Evolutionary conservation across 805 yeast species (phyloP).

Genomic region (Wickerhamomyces chaumierensis): DNA sequence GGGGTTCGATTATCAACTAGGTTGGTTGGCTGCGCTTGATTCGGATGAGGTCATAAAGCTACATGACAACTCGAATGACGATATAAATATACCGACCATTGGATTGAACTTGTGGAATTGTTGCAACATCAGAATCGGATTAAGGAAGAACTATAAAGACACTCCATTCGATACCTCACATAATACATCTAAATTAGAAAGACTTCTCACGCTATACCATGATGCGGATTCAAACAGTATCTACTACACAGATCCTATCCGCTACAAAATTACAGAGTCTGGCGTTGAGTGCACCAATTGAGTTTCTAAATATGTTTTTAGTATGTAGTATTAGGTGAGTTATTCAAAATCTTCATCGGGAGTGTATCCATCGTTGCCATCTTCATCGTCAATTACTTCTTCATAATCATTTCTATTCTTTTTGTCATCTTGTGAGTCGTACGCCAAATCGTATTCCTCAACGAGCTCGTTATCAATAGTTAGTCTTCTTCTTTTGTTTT

Average conservation of each 20-base stretch:
- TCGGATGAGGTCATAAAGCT: conserved; percentile 23
- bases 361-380: neutral
- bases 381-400: conserved; percentile 19
- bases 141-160: conserved; percentile 25
- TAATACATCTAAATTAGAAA: too few species aligned
- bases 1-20: conserved; percentile 51
- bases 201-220: too few species aligned
- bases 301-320: too few species aligned
- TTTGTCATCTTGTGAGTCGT: conserved; percentile 27
- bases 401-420: conserved; percentile 15
- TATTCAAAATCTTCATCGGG: neutral
- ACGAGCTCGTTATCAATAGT: conserved; percentile 27
- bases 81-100: conserved; percentile 34
- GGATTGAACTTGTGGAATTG: conserved; percentile 46
- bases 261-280: too few species aligned
- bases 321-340: too few species aligned
- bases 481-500: conserved; percentile 16
- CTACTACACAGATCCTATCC: too few species aligned
- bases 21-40: conserved; percentile 52
- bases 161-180: too few species aligned
- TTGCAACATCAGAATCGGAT: conserved; percentile 36
- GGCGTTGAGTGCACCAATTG: too few species aligned
- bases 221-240: too few species aligned
- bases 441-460: conserved; percentile 35
- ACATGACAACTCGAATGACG: conserved; percentile 14